Conservation (phyloP, 805 yeast genomes). For the Suhomyces vadensis region DNA sequence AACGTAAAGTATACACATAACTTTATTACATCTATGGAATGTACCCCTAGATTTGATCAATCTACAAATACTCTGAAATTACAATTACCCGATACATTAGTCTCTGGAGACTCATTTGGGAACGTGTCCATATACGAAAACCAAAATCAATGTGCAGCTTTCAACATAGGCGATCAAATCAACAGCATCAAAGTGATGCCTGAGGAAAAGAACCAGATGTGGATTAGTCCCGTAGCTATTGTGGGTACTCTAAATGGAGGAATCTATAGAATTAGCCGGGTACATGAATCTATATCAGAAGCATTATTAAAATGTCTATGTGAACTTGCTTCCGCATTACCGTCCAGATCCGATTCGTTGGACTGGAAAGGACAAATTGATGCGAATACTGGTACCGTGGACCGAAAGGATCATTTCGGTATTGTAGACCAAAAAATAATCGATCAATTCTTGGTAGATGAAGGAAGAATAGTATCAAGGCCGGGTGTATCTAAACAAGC, state of each 20-base stretch:
- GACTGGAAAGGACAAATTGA: constrained; percentile 4
- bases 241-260: constrained; percentile 35
- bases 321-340: background rate
- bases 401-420: background rate
- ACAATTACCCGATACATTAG: constrained; percentile 4
- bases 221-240: constrained; percentile 11
- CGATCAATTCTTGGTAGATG: constrained; percentile 1
- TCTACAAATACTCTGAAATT: no score
- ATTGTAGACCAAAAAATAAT: background rate
- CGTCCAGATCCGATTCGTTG: background rate
- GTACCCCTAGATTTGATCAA: background rate
- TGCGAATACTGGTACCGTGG: background rate
- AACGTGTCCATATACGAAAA: constrained; percentile 21
- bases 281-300: background rate
- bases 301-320: background rate
- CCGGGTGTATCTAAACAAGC: background rate
- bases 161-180: constrained; percentile 32
- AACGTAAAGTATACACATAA: constrained; percentile 1
- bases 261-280: constrained; percentile 15
- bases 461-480: background rate
- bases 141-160: constrained; percentile 13
- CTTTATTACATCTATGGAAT: constrained; percentile 7
- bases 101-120: constrained; percentile 33
- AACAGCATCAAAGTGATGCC: constrained; percentile 19
- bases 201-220: background rate